Base-by-base conservation (phyloP, 768 basidiomycete species). In the Leccinum sublutescens region DNA sequence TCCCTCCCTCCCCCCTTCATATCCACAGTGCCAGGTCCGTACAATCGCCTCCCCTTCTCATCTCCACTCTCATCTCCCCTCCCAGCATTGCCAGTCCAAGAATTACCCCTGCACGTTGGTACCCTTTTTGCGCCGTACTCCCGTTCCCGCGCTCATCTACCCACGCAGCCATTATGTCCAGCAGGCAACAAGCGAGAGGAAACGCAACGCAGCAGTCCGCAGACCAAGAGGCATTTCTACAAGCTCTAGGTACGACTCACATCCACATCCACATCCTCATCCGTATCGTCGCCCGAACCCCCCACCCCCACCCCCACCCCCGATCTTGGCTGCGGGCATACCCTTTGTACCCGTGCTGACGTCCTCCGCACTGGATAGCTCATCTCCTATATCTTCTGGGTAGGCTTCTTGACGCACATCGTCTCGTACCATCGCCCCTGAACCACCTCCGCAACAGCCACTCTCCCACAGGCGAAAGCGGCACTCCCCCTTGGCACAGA, bases 31-130 rank as follows among this genome's bases (percentile, higher is more conserved):
- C 68, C 87, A 89, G 82, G 88, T 89, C 77, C 62, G 67, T 60
- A 62, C 48, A 63, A 66, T 67, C 63, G 21, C 64, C 60, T 50
- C 50, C 52, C 53, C 10, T 14, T 23, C 40, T 58, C 61, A 34
- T 59, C 21, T 17, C 34, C 36, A 19, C 57, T 23, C 50, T 58
- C 61, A 60, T 61, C 55, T 58, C 63, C 52, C 58, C 11, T 1
- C 33, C 33, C 12, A 94, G 87, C 92, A 94, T 68, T 95, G 93
- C 73, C 74, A 86, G 60, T 82, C 87, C 61, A 95, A 95, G 78
- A 92, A 90, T 68, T 92, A 90, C 68, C 87, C 91, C 49, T 95
- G 93, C 91, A 94, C 93, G 92, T 93, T 68, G 65, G 89, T 84
- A 17, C 63, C 58, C 29, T 55, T 64, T 27, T 60, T 45, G 56